Base-by-base conservation (phyloP, 2,329 filamentous ascomycete species). In the Canariomyces notabilis region DNA sequence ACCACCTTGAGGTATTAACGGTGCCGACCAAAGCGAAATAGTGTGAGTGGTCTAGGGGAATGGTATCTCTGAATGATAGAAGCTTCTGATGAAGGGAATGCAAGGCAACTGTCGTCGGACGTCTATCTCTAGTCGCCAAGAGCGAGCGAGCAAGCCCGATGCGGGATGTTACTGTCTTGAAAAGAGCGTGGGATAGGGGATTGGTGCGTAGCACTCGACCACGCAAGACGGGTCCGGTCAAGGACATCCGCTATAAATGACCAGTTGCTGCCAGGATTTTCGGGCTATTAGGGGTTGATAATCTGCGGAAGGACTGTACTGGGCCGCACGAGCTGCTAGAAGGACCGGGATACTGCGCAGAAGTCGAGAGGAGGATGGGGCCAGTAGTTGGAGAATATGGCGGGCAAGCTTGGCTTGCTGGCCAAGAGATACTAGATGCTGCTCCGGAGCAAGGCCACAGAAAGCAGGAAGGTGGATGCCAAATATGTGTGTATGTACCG, bases 101-200 rank as follows among this genome's bases (percentile, higher is more conserved):
- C 39, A 50, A 49, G 53, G 55, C 45, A 34, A 53, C 48, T 48
- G 46, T 38, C 44, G 37, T 37, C 35, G 46, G 46, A 35, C 36
- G 35, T 29, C 16, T 37, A 36, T 26, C 37, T 48, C 44, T 18
- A 36, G 49, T 6, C 33, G 47, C 49, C 49, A 52, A 54, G 48
- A 45, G 29, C 34, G 44, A 43, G 29, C 47, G 43, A 19, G 43
- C 38, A 38, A 35, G 35, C 48, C 37, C 39, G 44, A 23, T 44
- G 41, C 38, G 43, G 41, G 45, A 52, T 46, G 39, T 21, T 36
- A 42, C 48, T 18, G 43, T 42, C 20, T 37, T 22, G 36, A 12
- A 42, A 46, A 26, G 21, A 19, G 9, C 31, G 23, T 31, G 22
- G 26, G 38, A 31, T 34, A 42, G 26, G 39, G 36, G 19, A 38